These are phyloP conservation scores for Melastoma malabathricum DNA, from an alignment of 345 rosid genomes.

Conservation along the genomic window DNA sequence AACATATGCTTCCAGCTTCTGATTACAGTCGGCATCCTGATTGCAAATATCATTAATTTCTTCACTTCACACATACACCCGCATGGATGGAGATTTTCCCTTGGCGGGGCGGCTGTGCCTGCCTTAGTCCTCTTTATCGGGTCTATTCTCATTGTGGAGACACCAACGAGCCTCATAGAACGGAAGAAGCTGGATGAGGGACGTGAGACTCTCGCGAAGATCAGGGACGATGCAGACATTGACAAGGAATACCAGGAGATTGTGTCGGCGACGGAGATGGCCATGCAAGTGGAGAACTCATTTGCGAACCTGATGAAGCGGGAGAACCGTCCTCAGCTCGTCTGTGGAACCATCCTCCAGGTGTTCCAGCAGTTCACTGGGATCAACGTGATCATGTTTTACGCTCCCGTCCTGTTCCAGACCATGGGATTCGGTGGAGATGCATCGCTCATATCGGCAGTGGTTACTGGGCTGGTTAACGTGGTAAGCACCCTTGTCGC, in stretches of 20 bases:
- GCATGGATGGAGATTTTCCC: slow-evolving; percentile 29
- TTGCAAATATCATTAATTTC: slow-evolving; percentile 39
- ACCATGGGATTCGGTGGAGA: slow-evolving; percentile 47
- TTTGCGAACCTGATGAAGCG: slow-evolving; percentile 25
- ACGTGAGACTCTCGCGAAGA: slow-evolving; percentile 20
- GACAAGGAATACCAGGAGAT: slow-evolving; percentile 21
- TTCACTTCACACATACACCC: slow-evolving; percentile 14
- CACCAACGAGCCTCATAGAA: slow-evolving; percentile 56
- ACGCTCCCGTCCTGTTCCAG: slow-evolving; percentile 56
- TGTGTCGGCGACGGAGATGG: slow-evolving; percentile 17
- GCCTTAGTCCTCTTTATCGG: slow-evolving; percentile 32
- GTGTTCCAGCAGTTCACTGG: slow-evolving; percentile 35
- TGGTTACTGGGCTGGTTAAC: slow-evolving; percentile 40
- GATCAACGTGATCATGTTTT: slow-evolving; percentile 37
- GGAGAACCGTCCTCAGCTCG: slow-evolving; percentile 19
- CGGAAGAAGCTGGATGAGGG: slow-evolving; percentile 33
- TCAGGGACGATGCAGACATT: slow-evolving; percentile 21
- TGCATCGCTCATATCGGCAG: slow-evolving; percentile 46
- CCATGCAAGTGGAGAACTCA: slow-evolving; percentile 24
- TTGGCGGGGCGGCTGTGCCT: slow-evolving; percentile 26
- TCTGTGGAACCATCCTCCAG: slow-evolving; percentile 19
- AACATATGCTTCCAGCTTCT: slow-evolving; percentile 56
- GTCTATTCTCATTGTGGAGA: slow-evolving; percentile 35
- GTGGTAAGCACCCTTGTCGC: slow-evolving; percentile 44
- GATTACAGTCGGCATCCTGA: slow-evolving; percentile 52